Evolutionary conservation across 2,329 filamentous ascomycete genomes (phyloP), one percentile per base, ranked within the genome.

Genomic region (Coniochaeta sp.): DNA sequence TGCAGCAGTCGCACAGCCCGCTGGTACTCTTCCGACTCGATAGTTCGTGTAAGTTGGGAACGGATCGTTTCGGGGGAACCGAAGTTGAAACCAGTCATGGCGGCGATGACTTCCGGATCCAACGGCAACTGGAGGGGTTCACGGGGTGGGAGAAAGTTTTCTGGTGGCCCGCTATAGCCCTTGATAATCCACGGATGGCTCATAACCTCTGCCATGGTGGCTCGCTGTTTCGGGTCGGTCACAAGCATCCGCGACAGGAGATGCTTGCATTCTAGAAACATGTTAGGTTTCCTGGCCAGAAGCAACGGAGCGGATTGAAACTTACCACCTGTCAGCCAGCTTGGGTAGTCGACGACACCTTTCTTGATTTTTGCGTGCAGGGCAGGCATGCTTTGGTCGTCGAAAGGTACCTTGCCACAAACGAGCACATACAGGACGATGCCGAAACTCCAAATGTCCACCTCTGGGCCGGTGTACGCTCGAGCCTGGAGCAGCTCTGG

Each of bases 291-390:
- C 7, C 6, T 47, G 27, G 42, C 12, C 10, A 18, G 42, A 16
- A 47, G 32, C 9, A 20, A 28, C 51, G 16, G 26, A 28, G 50
- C 22, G 2, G 12, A 20, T 4, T 20, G 5, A 26, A 20, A 71
- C 85, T 67, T 78, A 95, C 92, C 92, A 61, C 83, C 83, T 52
- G 90, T 92, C 33, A 99, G 76, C 84, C 94, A 97, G 54, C 85
- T 89, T 3, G 94, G 94, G 67, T 97, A 99, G 66, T 99, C 94
- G 16, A 97, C 94, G 49, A 89, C 72, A 31, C 94, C 94, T 66
- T 95, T 95, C 75, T 99, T 99, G 70, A 99, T 99, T 73, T 99
- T 99, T 53, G 92, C 91, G 71, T 99, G 94, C 48, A 99, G 76
- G 57, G 95, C 91, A 31, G 92, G 94, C 91, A 99, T 99, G 72